Evolutionary conservation across 179 eudicot species (phyloP), one percentile per base, ranked within the genome.

Genomic region (Actinidia chinensis): DNA sequence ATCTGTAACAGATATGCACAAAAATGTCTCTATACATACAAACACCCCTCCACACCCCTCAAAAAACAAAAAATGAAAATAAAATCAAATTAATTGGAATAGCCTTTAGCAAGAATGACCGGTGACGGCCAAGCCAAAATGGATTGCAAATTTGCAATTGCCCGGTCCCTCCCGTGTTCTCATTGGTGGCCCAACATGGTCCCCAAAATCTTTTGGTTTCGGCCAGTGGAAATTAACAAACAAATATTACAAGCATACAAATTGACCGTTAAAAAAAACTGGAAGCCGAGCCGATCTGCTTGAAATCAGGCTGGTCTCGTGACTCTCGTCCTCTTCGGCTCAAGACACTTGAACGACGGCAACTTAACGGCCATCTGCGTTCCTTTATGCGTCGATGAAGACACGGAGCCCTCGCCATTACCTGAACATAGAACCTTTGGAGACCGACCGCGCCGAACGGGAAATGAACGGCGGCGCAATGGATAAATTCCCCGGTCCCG

Each of bases 401-500:
- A 79, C 17, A 78, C 54, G 11, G 92, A 86, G 2, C 87, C 91
- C 10, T 81, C 87, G 3, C 87, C 83, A 14, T 76, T 81, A n/a
- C 52, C 84, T 0, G 80, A 83, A n/a, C n/a, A n/a, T 81, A 43
- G 65, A 54, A 74, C 85, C 68, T 33, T 80, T n/a, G 87, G 91
- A 11, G 89, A 87, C 40, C 75, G 84, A 1, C 83, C 36, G 91
- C 9, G 89, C 81, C 2, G 81, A 86, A 20, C 94, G 76, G 0
- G 88, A 76, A 60, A 93, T 85, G 58, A 93, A 92, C 1, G 93
- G 88, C 15, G 93, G 92, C 6, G 88, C 80, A 33, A 82, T 46
- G 0, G 90, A 58, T 23, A 90, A 89, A 4, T 80, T 68, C 98
- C 97, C 92, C 66, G 91, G 88, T 76, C 89, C 97, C 4, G 96